Evolutionary conservation across 2,329 filamentous ascomycete species (phyloP), one percentile per base, ranked within the genome.

Genomic region (Purpureocillium lavendulum): DNA sequence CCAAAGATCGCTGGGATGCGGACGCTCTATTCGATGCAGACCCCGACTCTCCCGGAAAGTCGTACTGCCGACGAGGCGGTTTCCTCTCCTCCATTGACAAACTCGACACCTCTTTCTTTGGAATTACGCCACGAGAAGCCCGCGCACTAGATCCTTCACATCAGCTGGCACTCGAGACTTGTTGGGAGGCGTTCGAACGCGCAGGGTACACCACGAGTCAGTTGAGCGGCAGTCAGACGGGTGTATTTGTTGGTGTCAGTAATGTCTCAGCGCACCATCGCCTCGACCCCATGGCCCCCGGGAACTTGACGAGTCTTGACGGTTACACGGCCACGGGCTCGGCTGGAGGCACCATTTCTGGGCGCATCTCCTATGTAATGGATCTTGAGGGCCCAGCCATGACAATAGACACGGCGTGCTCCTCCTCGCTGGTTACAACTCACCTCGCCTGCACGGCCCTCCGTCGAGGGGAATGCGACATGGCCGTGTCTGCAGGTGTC

Each of bases 371-470:
- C 5, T 46, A 49, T 32, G 14, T 36, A 11, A 28, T 72, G 40
- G 67, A 74, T 41, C 57, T 76, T 36, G 57, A 61, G 35, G 72
- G 72, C 1, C 69, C 70, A 1, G 69, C 66, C 40, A 64, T 72
- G 45, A 71, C 68, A 1, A 57, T 67, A 4, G 66, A 73, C 43
- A 72, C 69, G 2, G 70, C 67, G 10, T 73, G 69, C 45, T 73
- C 69, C 1, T 69, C 67, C 4, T 66, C 63, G 43, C 52, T 73
- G 44, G 62, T 68, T 13, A 62, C 69, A 13, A 55, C 72, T 15
- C 69, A 74, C 38, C 53, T 65, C 37, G 70, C 69, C 4, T 68
- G 62, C 47, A 65, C 69, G 46, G 66, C 64, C 39, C 49, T 73
- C 38, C 43, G 10, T 6, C 21, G 21, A 10, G 21, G 21, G 5